Evolutionary conservation across 495 filamentous ascomycete species (phyloP), one percentile per base, ranked within the genome.

Genomic region (Penicillium bialowiezense): DNA sequence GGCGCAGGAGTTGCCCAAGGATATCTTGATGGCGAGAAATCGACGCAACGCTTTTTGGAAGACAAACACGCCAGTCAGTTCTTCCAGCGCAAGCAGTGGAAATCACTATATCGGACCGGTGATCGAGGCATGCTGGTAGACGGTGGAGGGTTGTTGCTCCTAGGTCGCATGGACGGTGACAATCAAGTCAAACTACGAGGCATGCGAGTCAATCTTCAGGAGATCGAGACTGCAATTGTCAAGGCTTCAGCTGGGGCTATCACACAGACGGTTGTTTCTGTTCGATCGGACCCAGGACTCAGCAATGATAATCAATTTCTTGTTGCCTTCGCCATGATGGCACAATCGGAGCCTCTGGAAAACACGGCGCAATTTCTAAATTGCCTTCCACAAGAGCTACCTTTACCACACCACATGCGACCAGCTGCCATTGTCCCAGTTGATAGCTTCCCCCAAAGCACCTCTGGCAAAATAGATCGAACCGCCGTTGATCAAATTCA

Each of bases 161-260:
- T 67, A 5, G 68, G 72, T 0, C 63, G 74, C 12, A 69, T 73
- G 15, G 59, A 59, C 2, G 72, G 69, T 28, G 73, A 76, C 46
- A 74, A 66, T 5, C 74, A 79, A 51, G 52, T 81, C 32, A 82
- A 84, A 48, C 32, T 84, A 3, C 58, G 72, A 0, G 80, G 80
- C 0, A 42, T 79, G 6, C 75, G 79, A 0, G 70, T 82, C 8
- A 77, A 84, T 5, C 47, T 83, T 0, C 41, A 63, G 12, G 80
- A 83, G 10, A 62, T 82, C 5, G 77, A 79, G 51, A 17, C 31
- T 0, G 36, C 49, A 3, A 55, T 63, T 35, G 49, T 65, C 12
- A 31, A 36, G 0, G 68, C 72, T 48, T 52, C 72, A 0, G 63
- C 65, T 23, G 59, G 68, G 7, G 52, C 29, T 13, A 52, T 62